Evolutionary conservation across 306 rosid genomes (phyloP), one percentile per base, ranked within the genome.

Genomic region (Castanea mollissima): DNA sequence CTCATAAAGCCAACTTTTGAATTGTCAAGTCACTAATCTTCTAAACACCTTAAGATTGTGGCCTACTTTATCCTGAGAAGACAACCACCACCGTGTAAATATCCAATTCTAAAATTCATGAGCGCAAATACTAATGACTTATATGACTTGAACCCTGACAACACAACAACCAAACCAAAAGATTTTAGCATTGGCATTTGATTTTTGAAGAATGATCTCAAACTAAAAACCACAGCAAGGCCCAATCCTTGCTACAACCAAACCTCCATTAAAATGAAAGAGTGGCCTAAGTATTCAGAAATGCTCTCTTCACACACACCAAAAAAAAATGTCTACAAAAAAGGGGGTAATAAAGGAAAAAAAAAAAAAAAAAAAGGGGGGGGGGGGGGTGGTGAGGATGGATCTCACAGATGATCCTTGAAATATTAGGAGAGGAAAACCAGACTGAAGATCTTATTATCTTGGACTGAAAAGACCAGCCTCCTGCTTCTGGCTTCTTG

Each of bases 41-140:
- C 83, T 79, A 69, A 95, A 91, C 76, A 95, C 91, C 91, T 90
- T 95, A 31, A 95, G 92, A 80, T 86, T 88, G 82, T 87, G 97
- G 25, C 96, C 96, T 71, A 95, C 74, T 89, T 92, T 91, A 62
- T 89, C 93, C 99, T 92, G 97, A 62, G 81, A 80, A 23, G 34
- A 62, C 70, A 75, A 41, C 23, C 44, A 27, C 16, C 18, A 76
- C 15, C 38, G 31, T 2, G 71, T 65, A 18, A 65, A 65, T 32
- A 32, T 65, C 71, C 71, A 32, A 18, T 65, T 32, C 49, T 32
- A 18, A 16, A 65, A 34, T 31, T 21, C 49, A 65, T 16, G 46
- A 16, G 67, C 2, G 19, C 35, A 60, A 11, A 60, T 60, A 60
- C 5, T 60, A 60, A 10, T 60, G 15, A 60, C 7, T 23, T 60